Evolutionary conservation across 2,329 filamentous ascomycete genomes (phyloP), one percentile per base, ranked within the genome.

Genomic region (Alternaria angustiovoidea): DNA sequence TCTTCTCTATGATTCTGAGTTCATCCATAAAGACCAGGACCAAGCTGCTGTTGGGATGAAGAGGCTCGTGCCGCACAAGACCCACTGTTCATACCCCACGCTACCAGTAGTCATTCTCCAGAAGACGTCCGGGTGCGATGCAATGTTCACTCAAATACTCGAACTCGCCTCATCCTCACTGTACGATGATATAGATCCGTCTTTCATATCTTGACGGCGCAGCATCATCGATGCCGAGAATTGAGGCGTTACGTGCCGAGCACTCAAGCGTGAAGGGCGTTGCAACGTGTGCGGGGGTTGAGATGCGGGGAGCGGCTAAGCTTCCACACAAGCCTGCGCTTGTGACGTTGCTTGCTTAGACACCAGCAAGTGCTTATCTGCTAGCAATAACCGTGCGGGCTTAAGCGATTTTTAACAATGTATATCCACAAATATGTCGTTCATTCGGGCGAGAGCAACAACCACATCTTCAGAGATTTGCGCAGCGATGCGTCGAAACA

Each of bases 311-410:
- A 55, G 54, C 51, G 42, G 61, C 54, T 61, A 69, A 69, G 65
- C 66, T 64, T 66, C 58, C 36, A 43, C 34, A 54, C n/a, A 46
- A 57, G 61, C 48, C 20, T 47, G 43, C 32, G 12, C 61, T 63
- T 63, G 57, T 63, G 57, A 63, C 61, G 57, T 63, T 51, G 57
- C 61, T 60, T 63, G 39, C 54, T 60, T 54, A 44, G 47, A 63
- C 53, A 51, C 48, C 38, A n/a, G 16, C 32, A 28, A 34, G 39
- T 41, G 47, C 42, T 51, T 39, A 38, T 47, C 39, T 46, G 28
- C 39, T 22, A 54, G 18, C 18, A 6, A 28, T n/a, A 44, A 39
- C 32, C 7, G 6, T 51, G 48, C 24, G 16, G 34, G 12, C 4
- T 51, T 41, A 51, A 51, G 5, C 46, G 22, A 9, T 18, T 38